A percentile compares a stretch with the other conserved stretches of the same genome.
Evolutionary conservation across 2,329 filamentous ascomycete genomes (phyloP).

Genomic region (Zymoseptoria pseudotritici): DNA sequence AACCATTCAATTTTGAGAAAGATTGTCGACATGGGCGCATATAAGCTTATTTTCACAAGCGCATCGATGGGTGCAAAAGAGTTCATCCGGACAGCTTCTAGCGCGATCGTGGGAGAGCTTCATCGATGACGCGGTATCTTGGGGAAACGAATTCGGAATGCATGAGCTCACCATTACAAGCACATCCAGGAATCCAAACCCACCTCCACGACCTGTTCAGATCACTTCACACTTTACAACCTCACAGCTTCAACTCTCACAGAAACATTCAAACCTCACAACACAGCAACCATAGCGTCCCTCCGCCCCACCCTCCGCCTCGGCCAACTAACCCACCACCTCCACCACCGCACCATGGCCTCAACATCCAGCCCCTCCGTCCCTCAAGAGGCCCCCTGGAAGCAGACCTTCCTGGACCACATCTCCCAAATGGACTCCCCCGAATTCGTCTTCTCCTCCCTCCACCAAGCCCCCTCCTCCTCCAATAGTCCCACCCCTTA

Average conservation of each 20-base stretch:
- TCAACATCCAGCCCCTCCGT: slow-evolving; percentile 33
- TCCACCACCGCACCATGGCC: slow-evolving; percentile 36
- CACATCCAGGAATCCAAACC: slow-evolving; percentile 1
- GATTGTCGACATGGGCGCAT: too few relatives aligned
- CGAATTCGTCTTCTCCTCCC: slow-evolving; percentile 46
- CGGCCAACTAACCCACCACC: slow-evolving; percentile 30
- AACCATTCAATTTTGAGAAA: too few relatives aligned
- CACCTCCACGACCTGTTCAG: neutral
- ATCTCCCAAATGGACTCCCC: slow-evolving; percentile 42
- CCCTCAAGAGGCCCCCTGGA: slow-evolving; percentile 45
- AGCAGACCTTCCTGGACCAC: slow-evolving; percentile 42
- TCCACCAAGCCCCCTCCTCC: slow-evolving; percentile 34
- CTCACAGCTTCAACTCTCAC: too few relatives aligned
- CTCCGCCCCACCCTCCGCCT: slow-evolving; percentile 30
- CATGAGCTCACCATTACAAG: slow-evolving; percentile 9
- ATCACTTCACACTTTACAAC: neutral
- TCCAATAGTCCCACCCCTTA: slow-evolving; percentile 29
- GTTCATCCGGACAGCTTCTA: neutral
- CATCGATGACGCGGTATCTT: neutral
- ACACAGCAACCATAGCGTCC: slow-evolving; percentile 27
- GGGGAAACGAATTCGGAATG: neutral
- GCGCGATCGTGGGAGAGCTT: neutral
- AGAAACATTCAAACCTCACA: neutral
- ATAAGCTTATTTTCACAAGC: neutral
- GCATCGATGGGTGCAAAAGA: neutral